A percentile compares a stretch with the other conserved stretches of the same genome.
phyloP scores from a whole-genome alignment of 192 early-diverging fungal genomes.

The Radiomyces spectabilis region DNA sequence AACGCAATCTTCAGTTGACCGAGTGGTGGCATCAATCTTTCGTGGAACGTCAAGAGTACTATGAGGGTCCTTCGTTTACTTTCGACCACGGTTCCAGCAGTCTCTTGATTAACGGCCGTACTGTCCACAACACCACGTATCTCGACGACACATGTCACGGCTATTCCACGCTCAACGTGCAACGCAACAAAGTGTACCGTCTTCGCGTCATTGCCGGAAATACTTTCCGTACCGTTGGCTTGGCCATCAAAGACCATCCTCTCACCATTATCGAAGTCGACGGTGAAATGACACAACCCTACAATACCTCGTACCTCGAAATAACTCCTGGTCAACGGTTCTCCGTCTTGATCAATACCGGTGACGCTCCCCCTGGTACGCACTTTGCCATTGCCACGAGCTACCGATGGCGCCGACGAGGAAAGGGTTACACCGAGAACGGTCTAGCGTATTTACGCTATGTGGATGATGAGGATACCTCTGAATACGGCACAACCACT shows the following conservation, averaged over 20 bases:
- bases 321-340: constrained; percentile 37
- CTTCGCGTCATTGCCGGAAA: constrained; percentile 32
- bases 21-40: constrained; percentile 36
- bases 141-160: neutral
- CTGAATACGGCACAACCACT: too few relatives aligned
- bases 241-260: constrained; percentile 37
- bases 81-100: neutral
- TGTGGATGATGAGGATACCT: too few relatives aligned
- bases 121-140: neutral
- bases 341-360: constrained; percentile 29
- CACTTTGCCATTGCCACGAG: constrained; percentile 14
- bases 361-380: neutral
- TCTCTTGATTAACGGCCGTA: constrained; percentile 6
- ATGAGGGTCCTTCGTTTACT: neutral
- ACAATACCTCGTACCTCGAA: constrained; percentile 23
- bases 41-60: neutral
- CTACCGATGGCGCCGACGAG: constrained; percentile 6
- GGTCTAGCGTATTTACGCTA: constrained; percentile 16
- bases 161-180: constrained; percentile 7
- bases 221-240: constrained; percentile 27
- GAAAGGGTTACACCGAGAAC: constrained; percentile 10
- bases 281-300: constrained; percentile 31
- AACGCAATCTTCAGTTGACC: constrained; percentile 13
- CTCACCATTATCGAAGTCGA: constrained; percentile 43
- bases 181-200: constrained; percentile 16